Evolutionary conservation across 805 yeast genomes (phyloP), one percentile per base, ranked within the genome.

Genomic region (Sugiyamaella chiloensis): DNA sequence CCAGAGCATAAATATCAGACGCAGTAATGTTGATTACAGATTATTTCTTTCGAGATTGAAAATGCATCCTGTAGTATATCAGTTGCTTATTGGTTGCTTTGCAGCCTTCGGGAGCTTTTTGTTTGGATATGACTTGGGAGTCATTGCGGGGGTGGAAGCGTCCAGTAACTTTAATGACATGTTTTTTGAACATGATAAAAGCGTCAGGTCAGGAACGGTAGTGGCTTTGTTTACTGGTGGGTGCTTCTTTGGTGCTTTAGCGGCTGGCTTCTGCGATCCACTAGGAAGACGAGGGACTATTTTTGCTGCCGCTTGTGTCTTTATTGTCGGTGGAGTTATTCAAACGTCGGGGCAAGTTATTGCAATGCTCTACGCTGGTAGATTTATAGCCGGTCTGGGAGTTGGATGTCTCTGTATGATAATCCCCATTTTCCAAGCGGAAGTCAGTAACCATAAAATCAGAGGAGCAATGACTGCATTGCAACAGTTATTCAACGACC

Each of bases 381-480:
- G 85, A 59, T 77, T 79, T 55, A 59, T 79, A 46, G 65, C 80
- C 30, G 86, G 85, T 51, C 62, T 79, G 34, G 85, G 85, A 59
- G 76, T 80, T 46, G 86, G 86, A 51, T 69, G 79, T 40, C 84
- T 79, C 62, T 80, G 83, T 60, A 82, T 81, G 43, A 72, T 77
- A 57, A 80, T 81, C 55, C 80, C 81, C 56, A 73, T 79, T 46
- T 80, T 78, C 59, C 76, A 80, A 46, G 72, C 82, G 17, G 85
- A 81, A 58, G 74, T 76, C 44, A 78, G 76, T 27, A 83, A 83
- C 12, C 72, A 81, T 0, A 60, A 60, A 16, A 70, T 75, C 24
- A 71, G 85, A 57, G 85, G 85, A 56, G 74, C 71, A 51, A 63
- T 80, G 45, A 85, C 80, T 17, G 79, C 85, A 1, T 57, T 80